phyloP scores from a whole-genome alignment of 345 rosid species.

The Boechera stricta region DNA sequence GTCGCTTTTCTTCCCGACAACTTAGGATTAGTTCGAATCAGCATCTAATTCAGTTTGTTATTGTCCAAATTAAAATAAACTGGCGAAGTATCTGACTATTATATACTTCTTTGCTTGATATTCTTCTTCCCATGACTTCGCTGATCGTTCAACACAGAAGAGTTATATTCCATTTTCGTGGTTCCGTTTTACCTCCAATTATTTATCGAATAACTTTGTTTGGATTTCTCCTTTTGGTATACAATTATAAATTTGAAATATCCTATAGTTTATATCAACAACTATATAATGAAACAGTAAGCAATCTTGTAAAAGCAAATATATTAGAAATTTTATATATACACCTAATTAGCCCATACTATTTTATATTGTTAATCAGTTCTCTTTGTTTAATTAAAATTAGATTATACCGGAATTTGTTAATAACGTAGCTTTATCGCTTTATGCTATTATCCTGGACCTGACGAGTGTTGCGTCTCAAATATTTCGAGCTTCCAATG shows the following conservation, averaged over 20 bases:
- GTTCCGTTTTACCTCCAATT: constrained; percentile 21
- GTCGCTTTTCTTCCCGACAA: constrained; percentile 37
- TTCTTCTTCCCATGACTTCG: constrained; percentile 33
- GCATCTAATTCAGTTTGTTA: constrained; percentile 32
- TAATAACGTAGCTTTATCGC: not conserved
- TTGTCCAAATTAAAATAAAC: not conserved
- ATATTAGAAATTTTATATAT: not conserved
- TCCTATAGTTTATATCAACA: not conserved
- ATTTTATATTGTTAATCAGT: not conserved
- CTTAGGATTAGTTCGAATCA: constrained; percentile 47
- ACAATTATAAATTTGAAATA: not conserved
- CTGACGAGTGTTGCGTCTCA: not conserved
- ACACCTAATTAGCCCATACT: not conserved
- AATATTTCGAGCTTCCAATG: not conserved
- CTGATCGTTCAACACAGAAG: constrained; percentile 8
- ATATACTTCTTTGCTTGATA: not conserved
- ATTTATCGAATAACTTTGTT: constrained; percentile 22
- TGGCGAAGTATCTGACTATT: constrained; percentile 24
- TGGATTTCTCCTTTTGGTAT: not conserved
- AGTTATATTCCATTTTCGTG: constrained; percentile 38
- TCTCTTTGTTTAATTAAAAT: too few species aligned
- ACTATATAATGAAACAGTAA: not conserved
- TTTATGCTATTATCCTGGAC: not conserved
- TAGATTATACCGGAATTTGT: not conserved
- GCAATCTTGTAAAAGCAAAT: not conserved